Percentiles rank a stretch among this genome's conserved stretches.
Conservation (phyloP, 2,329 filamentous ascomycete species). For the Colletotrichum sp. region DNA sequence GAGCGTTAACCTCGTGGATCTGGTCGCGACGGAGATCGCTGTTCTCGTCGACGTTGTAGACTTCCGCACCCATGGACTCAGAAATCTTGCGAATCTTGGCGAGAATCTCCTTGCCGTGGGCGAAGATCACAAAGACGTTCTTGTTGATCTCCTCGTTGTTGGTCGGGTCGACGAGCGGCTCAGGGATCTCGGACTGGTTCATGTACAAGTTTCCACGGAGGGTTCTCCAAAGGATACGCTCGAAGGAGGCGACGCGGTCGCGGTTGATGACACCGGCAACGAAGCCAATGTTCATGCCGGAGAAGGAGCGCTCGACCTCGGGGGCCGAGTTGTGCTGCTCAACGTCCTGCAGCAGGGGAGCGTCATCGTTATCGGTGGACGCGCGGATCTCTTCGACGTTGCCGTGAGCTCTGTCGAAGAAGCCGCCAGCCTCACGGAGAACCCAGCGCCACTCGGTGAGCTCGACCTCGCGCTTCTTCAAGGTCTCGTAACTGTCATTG, state of each 20-base stretch:
- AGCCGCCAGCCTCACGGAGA: constrained; percentile 91
- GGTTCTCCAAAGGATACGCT: constrained; percentile 96
- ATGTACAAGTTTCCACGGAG: constrained; percentile 98
- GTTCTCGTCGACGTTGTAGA: constrained; percentile 98
- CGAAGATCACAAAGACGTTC: constrained; percentile 99
- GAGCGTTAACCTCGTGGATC: constrained; percentile 95
- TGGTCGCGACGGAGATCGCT: constrained; percentile 93
- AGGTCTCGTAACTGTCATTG: constrained; percentile 97
- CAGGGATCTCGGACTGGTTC: constrained; percentile 98
- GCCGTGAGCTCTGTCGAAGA: constrained; percentile 95
- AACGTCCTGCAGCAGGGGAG: constrained; percentile 89
- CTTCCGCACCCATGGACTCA: constrained; percentile 92
- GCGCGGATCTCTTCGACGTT: constrained; percentile 96
- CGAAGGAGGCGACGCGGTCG: constrained; percentile 92
- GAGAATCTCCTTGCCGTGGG: constrained; percentile 96
- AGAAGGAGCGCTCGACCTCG: constrained; percentile 85
- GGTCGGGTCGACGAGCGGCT: constrained; percentile 87
- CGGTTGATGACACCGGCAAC: constrained; percentile 94
- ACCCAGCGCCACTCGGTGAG: constrained; percentile 99
- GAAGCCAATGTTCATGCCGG: constrained; percentile 98
- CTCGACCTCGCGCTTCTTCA: constrained; percentile 97
- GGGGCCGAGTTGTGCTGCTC: constrained; percentile 76
- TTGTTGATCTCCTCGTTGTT: constrained; percentile 93
- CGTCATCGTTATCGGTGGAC: constrained; percentile 89
- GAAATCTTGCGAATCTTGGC: constrained; percentile 99